Conservation (phyloP, 1,284 basidiomycete species). For the Peniophora sp. region DNA sequence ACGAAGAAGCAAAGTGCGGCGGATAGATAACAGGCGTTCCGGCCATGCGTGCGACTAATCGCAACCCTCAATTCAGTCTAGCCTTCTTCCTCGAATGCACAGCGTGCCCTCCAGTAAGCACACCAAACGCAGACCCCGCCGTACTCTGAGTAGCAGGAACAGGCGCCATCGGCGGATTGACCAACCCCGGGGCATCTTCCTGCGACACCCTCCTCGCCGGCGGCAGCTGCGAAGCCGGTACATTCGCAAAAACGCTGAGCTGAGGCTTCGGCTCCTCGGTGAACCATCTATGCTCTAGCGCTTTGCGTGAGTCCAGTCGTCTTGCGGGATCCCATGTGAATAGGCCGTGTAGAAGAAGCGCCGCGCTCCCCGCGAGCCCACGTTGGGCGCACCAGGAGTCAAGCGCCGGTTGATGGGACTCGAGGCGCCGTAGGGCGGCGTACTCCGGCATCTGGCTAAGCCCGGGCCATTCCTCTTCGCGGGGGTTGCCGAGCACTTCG, state of each 20-base stretch:
- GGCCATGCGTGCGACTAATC: neutral
- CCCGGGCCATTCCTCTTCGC: slow-evolving; percentile 83
- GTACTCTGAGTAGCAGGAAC: no score
- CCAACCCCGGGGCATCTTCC: no score
- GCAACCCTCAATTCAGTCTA: slow-evolving; percentile 24
- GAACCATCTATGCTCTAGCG: slow-evolving; percentile 79
- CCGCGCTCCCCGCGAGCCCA: slow-evolving; percentile 54
- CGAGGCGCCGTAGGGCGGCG: slow-evolving; percentile 73
- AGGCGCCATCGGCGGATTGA: no score
- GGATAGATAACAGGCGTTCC: neutral
- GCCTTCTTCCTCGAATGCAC: slow-evolving; percentile 36
- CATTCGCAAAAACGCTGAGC: no score
- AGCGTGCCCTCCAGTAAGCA: slow-evolving; percentile 34
- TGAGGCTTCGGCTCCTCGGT: slow-evolving; percentile 62
- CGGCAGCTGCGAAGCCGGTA: no score
- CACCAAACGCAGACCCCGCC: no score
- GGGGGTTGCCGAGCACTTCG: slow-evolving; percentile 88
- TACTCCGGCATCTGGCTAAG: slow-evolving; percentile 88
- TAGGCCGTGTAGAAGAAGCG: slow-evolving; percentile 77
- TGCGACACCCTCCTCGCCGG: no score
- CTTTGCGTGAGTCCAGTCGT: slow-evolving; percentile 77
- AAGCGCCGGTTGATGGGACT: slow-evolving; percentile 66
- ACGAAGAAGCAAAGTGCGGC: no score
- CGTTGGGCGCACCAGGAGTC: slow-evolving; percentile 73
- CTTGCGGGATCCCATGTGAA: slow-evolving; percentile 90